phyloP scores from a whole-genome alignment of 2,329 filamentous ascomycete species.

The Penicillium expansum region DNA sequence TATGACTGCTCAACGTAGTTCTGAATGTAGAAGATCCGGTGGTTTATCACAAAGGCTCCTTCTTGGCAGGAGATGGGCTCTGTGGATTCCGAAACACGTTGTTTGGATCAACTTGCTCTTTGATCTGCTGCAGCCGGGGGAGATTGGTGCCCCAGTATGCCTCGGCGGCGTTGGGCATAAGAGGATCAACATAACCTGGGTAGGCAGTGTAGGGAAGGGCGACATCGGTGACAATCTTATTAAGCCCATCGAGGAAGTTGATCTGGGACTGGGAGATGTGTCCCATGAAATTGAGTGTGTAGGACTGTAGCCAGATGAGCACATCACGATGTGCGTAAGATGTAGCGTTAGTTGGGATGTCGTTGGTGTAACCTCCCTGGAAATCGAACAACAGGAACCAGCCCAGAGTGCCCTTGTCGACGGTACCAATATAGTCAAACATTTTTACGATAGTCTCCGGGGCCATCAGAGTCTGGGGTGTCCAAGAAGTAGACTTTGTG shows the following conservation, averaged over 20 bases:
- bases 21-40: neutral
- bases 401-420: neutral
- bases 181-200: neutral
- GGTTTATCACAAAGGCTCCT: neutral
- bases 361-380: constrained; percentile 49
- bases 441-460: neutral
- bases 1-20: neutral
- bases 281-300: constrained; percentile 52
- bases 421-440: neutral
- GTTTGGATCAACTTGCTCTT: neutral
- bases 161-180: neutral
- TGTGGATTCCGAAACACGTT: neutral
- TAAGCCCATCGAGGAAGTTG: neutral
- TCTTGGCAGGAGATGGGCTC: neutral
- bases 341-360: constrained; percentile 54
- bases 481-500: neutral
- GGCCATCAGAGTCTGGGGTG: neutral
- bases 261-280: constrained; percentile 32
- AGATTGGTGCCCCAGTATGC: neutral
- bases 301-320: constrained; percentile 61
- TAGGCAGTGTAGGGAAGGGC: neutral
- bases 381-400: constrained; percentile 50
- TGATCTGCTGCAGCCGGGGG: neutral
- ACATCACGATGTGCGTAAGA: constrained; percentile 63
- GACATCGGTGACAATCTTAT: constrained; percentile 16